Evolutionary conservation across 1,139 yeast genomes (phyloP), one percentile per base, ranked within the genome.

Genomic region (Arxiozyma heterogenica): DNA sequence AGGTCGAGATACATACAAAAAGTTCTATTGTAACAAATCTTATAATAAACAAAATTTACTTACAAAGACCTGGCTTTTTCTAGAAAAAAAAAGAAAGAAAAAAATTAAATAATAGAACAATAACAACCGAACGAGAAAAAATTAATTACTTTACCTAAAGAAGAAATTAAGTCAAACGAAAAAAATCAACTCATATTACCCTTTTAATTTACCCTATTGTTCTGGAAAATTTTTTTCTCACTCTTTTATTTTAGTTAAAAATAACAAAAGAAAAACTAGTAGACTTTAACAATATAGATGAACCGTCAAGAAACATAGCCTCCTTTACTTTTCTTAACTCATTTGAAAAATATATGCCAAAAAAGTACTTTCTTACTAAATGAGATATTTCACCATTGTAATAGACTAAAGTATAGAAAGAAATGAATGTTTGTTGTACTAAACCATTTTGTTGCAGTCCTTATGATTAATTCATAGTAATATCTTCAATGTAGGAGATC

Each of bases 121-220:
- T 34, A 12, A 12, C n/a, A 15, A 34, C 39, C n/a, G 39, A 34
- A 34, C 12, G n/a, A 6, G 39, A 8, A 34, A 53, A 4, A 20
- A 57, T 64, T 15, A 34, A 34, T 34, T 34, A 15, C n/a, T 34
- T 34, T 34, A 34, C 39, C 39, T 12, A 34, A 34, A 34, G n/a
- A 34, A 6, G 39, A 34, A 12, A 34, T 34, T 4, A 34, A 34
- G 8, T 34, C n/a, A 34, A 30, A 30, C 38, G 9, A 30, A 9
- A 34, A 34, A 15, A 15, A 15, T 2, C 5, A 12, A 34, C 39
- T 34, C 39, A 34, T 12, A 34, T 34, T 34, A 34, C n/a, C 39
- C 5, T 34, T 34, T 34, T 34, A 34, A 3, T 4, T 15, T 27
- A 34, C 4, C n/a, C 39, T 34, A 34, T 34, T 34, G 39, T 34